These are phyloP conservation scores for Centrapalus pauciflorus DNA, from an alignment of 129 eudicot species.

Conservation along the genomic window DNA sequence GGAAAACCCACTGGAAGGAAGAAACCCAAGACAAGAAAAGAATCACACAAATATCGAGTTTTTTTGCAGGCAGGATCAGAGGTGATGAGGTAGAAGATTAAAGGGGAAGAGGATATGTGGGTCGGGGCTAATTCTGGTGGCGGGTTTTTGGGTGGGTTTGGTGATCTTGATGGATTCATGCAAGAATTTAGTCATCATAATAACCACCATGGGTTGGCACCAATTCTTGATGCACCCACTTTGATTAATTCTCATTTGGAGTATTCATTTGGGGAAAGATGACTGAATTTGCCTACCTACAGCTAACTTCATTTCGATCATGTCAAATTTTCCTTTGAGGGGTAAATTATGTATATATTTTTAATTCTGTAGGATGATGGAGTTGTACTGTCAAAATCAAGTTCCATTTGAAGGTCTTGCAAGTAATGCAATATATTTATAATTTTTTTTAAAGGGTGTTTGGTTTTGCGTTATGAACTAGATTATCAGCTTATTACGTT, in stretches of 20 bases:
- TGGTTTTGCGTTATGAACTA: no score
- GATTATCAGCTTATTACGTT: no score
- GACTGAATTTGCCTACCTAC: constrained; percentile 39
- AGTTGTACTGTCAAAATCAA: constrained; percentile 25
- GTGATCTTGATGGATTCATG: constrained; percentile 81
- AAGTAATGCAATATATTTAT: constrained; percentile 7
- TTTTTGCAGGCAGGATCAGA: constrained; percentile 25
- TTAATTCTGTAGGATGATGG: constrained; percentile 9
- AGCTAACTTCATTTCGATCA: constrained; percentile 21
- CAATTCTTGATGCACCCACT: constrained; percentile 40
- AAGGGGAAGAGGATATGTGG: constrained; percentile 89
- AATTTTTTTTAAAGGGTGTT: no score
- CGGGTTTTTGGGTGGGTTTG: constrained; percentile 68
- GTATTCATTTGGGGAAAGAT: constrained; percentile 45
- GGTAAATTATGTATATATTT: constrained; percentile 8
- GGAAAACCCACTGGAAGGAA: constrained; percentile 66
- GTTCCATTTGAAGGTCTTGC: constrained; percentile 31
- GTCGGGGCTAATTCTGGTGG: constrained; percentile 68
- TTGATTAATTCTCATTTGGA: constrained; percentile 45
- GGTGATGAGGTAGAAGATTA: constrained; percentile 56
- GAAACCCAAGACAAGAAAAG: constrained; percentile 23
- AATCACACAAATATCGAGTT: constrained; percentile 24
- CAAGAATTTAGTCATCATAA: constrained; percentile 47
- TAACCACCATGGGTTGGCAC: constrained; percentile 40
- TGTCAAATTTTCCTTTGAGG: no score